A percentile compares a stretch with the other conserved stretches of the same genome.
These are phyloP conservation scores for Solanum bukasovii DNA, from an alignment of 257 asterid genomes.

Conservation along the genomic window DNA sequence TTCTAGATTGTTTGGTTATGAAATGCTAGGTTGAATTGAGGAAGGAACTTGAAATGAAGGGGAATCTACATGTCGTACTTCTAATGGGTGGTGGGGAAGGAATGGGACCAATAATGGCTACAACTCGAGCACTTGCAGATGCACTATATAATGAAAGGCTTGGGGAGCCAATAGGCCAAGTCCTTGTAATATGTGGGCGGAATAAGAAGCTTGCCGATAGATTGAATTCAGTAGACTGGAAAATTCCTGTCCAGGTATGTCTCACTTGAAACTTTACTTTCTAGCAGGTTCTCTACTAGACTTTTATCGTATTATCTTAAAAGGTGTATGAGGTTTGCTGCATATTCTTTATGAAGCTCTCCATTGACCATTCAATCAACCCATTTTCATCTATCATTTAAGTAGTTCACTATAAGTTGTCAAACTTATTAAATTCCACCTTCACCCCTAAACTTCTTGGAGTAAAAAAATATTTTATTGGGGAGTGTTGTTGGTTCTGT, in stretches of 20 bases:
- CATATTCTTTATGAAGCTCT: too few relatives aligned
- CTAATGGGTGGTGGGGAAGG: constrained; percentile 99
- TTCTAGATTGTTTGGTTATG: background rate
- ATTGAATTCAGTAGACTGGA: too few relatives aligned
- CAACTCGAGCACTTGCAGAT: constrained; percentile 83
- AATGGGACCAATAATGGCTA: constrained; percentile 96
- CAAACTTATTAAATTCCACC: too few relatives aligned
- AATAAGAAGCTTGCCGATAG: constrained; percentile 18
- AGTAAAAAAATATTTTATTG: too few relatives aligned
- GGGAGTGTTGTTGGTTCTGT: too few relatives aligned
- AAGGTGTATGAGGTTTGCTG: background rate
- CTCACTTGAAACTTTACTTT: background rate
- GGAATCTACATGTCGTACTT: constrained; percentile 72
- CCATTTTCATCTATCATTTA: too few relatives aligned
- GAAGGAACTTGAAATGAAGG: constrained; percentile 78
- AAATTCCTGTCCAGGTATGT: too few relatives aligned
- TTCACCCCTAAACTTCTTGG: too few relatives aligned
- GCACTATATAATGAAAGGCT: constrained; percentile 57
- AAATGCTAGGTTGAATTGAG: constrained; percentile 57
- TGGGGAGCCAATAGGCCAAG: constrained; percentile 73
- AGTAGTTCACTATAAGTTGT: too few relatives aligned
- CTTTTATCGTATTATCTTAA: background rate
- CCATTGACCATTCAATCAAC: too few relatives aligned
- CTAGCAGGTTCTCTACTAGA: too few relatives aligned
- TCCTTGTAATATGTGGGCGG: constrained; percentile 87